phyloP scores from a whole-genome alignment of 164 flowering plant genomes.

The Dillenia turbinata region DNA sequence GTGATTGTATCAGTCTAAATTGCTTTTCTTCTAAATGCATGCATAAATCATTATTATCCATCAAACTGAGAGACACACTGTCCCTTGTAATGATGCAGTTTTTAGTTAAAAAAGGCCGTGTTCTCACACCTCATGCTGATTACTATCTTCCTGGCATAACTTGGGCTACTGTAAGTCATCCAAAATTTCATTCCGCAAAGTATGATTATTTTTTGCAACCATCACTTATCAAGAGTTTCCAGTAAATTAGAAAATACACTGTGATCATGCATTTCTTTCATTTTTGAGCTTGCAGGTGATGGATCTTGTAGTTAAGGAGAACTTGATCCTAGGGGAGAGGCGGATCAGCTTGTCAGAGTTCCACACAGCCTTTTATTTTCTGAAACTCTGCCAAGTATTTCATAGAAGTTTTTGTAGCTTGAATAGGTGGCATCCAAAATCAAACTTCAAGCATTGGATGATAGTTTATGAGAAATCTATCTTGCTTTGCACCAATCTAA shows the following conservation, averaged over 20 bases:
- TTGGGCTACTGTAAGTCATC: conserved; percentile 78
- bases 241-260: background rate
- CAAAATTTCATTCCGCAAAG: background rate
- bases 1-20: too few relatives aligned
- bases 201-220: background rate
- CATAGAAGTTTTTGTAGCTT: background rate
- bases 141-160: conserved; percentile 96
- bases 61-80: conserved; percentile 2
- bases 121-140: conserved; percentile 92
- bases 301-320: conserved; percentile 85
- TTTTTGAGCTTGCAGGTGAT: conserved; percentile 61
- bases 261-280: conserved; percentile 2
- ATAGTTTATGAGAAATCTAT: background rate
- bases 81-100: conserved; percentile 49
- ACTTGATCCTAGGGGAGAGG: conserved; percentile 68
- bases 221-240: background rate
- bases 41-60: background rate
- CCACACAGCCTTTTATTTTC: conserved; percentile 50
- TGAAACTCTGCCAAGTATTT: background rate
- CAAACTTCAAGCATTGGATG: background rate
- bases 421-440: background rate
- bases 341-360: conserved; percentile 91
- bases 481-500: too few relatives aligned
- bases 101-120: conserved; percentile 87
- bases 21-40: background rate